A percentile compares a stretch with the other conserved stretches of the same genome.
These are phyloP conservation scores for Pythium scleroteichum DNA, from an alignment of 352 stramenopile species.

Conservation along the genomic window DNA sequence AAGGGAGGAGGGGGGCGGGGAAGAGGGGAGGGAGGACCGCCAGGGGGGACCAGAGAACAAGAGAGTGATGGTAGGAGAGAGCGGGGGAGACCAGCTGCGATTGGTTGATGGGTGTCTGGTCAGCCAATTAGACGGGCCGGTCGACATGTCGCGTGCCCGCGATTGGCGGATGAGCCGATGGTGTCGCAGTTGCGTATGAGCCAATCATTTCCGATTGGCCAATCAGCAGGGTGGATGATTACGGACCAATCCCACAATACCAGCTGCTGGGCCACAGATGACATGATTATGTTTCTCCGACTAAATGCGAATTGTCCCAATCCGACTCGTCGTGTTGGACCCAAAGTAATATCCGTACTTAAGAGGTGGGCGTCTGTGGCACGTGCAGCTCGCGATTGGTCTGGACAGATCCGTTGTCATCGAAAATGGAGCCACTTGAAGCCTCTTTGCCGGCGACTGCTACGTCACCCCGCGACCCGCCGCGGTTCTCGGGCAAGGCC, in stretches of 20 bases:
- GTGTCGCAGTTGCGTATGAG: constrained; percentile 21
- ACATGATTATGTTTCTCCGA: constrained; percentile 12
- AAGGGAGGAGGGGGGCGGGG: not conserved
- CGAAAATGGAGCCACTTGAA: constrained; percentile 29
- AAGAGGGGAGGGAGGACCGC: constrained; percentile 1
- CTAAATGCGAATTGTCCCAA: constrained; percentile 9
- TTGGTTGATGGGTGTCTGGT: not conserved
- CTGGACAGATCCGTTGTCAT: not conserved
- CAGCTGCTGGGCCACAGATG: constrained; percentile 5
- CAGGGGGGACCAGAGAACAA: not conserved
- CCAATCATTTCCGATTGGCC: constrained; percentile 28
- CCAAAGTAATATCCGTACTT: not conserved
- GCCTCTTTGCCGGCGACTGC: not conserved
- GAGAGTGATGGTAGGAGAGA: constrained; percentile 18
- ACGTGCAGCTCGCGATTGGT: constrained; percentile 1
- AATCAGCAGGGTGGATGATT: constrained; percentile 24
- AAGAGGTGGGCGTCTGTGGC: not conserved
- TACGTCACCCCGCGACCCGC: constrained; percentile 26
- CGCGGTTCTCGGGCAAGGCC: constrained; percentile 61
- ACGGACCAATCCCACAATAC: constrained; percentile 15
- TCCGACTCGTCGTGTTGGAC: not conserved
- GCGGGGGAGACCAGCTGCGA: constrained; percentile 2
- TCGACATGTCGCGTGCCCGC: constrained; percentile 7
- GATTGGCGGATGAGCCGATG: constrained; percentile 26
- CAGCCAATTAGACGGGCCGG: constrained; percentile 4